Conservation (phyloP, 2,329 filamentous ascomycete species). For the Rachicladosporium sp. region DNA sequence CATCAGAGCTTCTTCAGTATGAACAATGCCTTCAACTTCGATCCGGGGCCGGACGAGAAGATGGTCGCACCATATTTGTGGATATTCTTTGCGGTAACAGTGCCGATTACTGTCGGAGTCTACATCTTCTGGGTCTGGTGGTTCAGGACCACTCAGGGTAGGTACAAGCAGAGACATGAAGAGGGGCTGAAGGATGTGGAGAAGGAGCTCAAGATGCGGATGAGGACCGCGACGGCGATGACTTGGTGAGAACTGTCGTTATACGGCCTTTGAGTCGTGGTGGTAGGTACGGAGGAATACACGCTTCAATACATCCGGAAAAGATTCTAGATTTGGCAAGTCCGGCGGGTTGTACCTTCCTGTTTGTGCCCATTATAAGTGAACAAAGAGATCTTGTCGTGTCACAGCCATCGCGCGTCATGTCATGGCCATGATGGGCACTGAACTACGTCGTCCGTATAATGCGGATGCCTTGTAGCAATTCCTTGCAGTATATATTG, state of each 20-base stretch:
- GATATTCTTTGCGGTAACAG: conserved; percentile 22
- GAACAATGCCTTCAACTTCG: conserved; percentile 20
- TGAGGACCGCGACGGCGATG: conserved; percentile 17
- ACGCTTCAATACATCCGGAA: neutral
- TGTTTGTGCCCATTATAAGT: too few species aligned
- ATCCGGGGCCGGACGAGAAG: conserved; percentile 8
- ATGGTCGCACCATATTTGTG: conserved; percentile 21
- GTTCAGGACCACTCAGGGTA: conserved; percentile 15
- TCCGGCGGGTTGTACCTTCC: too few species aligned
- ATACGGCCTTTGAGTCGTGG: neutral
- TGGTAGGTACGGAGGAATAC: neutral
- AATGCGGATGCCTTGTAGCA: too few species aligned
- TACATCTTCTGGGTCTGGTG: conserved; percentile 20
- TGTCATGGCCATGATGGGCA: too few species aligned
- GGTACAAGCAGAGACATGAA: conserved; percentile 17
- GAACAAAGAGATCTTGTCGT: too few species aligned
- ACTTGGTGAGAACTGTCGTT: conserved; percentile 10
- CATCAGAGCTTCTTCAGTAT: conserved; percentile 22
- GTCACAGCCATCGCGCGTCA: too few species aligned
- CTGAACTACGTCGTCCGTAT: too few species aligned
- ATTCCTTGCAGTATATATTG: too few species aligned
- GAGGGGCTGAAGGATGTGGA: conserved; percentile 19
- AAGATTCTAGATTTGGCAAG: too few species aligned
- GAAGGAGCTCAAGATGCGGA: conserved; percentile 17
- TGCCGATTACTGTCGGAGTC: conserved; percentile 20